These are phyloP conservation scores for Clohesyomyces aquaticus DNA, from an alignment of 495 filamentous ascomycete species.

Conservation along the genomic window DNA sequence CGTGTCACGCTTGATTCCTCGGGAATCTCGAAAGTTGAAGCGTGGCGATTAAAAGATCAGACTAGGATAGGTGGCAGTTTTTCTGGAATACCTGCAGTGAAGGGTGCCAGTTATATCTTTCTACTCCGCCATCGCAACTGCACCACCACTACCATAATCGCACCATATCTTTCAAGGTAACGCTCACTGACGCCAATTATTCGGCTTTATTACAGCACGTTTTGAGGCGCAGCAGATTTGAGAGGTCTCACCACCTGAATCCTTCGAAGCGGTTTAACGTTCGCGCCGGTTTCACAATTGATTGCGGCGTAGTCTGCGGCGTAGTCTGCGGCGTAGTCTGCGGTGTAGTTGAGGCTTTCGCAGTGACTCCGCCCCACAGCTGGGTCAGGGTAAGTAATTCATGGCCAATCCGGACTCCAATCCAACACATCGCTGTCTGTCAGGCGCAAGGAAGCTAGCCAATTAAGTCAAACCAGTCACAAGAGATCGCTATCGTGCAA, in stretches of 20 bases:
- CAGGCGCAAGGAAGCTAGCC: conserved; percentile 1
- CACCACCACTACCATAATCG: conserved; percentile 5
- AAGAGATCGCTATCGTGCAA: no score
- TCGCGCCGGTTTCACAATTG: conserved; percentile 5
- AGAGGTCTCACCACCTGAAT: background rate
- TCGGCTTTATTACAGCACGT: conserved; percentile 15
- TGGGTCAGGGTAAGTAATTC: background rate
- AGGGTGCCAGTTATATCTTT: conserved; percentile 11
- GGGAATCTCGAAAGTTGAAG: no score
- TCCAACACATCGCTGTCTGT: conserved; percentile 3
- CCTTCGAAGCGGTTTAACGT: background rate
- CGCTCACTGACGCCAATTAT: conserved; percentile 5
- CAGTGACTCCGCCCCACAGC: conserved; percentile 7
- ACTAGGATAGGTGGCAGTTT: no score
- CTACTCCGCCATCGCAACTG: conserved; percentile 4
- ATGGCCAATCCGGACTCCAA: conserved; percentile 8
- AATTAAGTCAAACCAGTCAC: background rate
- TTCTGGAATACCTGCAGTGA: no score
- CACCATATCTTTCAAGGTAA: no score
- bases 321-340: no score
- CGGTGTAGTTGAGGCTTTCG: no score
- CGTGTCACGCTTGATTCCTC: no score
- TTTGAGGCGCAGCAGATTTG: conserved; percentile 10
- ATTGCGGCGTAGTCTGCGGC: conserved; percentile 10
- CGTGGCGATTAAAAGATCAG: no score